Evolutionary conservation across 2,329 filamentous ascomycete genomes (phyloP).

Genomic region (Ceratocystis cubensis): DNA sequence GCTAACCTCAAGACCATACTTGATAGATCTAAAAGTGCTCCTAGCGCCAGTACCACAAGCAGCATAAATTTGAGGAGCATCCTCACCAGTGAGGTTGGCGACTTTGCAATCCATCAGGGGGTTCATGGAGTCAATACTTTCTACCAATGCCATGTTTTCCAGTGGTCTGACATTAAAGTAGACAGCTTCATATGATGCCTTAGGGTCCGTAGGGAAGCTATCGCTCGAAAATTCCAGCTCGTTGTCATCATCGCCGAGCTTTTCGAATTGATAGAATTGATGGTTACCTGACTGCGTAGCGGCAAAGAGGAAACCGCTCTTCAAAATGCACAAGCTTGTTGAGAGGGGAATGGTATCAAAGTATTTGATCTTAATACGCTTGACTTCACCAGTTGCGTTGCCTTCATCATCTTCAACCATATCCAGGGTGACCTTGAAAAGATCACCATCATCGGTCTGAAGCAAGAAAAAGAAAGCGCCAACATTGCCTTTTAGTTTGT

Average conservation of each 20-base stretch:
- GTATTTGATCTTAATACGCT: conserved; percentile 82
- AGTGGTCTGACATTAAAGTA: conserved; percentile 73
- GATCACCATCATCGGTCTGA: conserved; percentile 92
- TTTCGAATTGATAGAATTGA: conserved; percentile 93
- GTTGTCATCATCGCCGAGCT: conserved; percentile 88
- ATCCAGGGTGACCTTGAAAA: conserved; percentile 92
- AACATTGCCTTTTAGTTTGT: conserved; percentile 70
- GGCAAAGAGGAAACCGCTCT: conserved; percentile 89
- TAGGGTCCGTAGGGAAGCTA: conserved; percentile 63
- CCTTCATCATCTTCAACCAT: conserved; percentile 73
- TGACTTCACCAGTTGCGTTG: conserved; percentile 68
- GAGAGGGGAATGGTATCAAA: conserved; percentile 92
- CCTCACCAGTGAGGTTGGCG: conserved; percentile 78
- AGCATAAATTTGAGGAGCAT: conserved; percentile 92
- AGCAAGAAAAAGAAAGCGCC: conserved; percentile 95
- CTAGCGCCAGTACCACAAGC: conserved; percentile 79
- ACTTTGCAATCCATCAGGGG: conserved; percentile 86
- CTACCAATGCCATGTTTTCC: conserved; percentile 73
- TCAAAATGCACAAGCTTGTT: conserved; percentile 77
- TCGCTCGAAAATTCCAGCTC: conserved; percentile 79
- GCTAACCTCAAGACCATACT: conserved; percentile 83
- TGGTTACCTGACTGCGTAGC: conserved; percentile 88
- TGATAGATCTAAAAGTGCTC: conserved; percentile 81
- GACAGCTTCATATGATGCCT: conserved; percentile 58
- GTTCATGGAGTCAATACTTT: conserved; percentile 79